These are phyloP conservation scores for Mallotus nudiflorus DNA, from an alignment of 345 rosid genomes.

Conservation along the genomic window DNA sequence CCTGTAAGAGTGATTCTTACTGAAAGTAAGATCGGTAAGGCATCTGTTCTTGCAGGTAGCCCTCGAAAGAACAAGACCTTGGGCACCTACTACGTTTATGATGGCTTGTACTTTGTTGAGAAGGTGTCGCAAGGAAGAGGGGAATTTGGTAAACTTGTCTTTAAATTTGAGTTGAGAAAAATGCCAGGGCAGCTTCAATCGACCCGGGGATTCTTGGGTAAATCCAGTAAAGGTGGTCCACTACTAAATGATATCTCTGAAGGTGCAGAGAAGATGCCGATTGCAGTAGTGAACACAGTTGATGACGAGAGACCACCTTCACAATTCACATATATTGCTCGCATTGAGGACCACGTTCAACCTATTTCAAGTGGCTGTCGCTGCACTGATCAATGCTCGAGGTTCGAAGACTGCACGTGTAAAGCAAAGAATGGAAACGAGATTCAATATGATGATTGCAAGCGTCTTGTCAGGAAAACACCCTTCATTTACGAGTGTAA, in stretches of 20 bases:
- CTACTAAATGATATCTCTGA: not conserved
- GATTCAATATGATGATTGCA: constrained; percentile 27
- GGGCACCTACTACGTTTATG: constrained; percentile 22
- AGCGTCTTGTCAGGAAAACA: constrained; percentile 36
- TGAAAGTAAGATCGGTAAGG: not conserved
- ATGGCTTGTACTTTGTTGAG: constrained; percentile 32
- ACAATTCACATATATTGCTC: constrained; percentile 2
- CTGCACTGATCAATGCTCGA: constrained; percentile 14
- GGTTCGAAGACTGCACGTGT: constrained; percentile 44
- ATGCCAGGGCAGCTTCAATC: not conserved
- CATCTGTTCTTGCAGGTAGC: not conserved
- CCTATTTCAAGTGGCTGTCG: too few species aligned
- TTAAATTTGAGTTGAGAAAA: constrained; percentile 26
- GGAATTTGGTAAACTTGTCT: constrained; percentile 26
- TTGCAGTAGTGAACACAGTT: constrained; percentile 1
- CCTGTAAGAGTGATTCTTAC: constrained; percentile 30
- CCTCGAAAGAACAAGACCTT: not conserved
- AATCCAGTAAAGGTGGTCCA: not conserved
- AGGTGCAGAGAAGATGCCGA: constrained; percentile 14
- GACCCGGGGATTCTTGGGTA: too few species aligned
- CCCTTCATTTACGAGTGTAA: constrained; percentile 56
- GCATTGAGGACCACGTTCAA: too few species aligned
- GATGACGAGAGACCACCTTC: constrained; percentile 11
- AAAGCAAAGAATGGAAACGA: constrained; percentile 35
- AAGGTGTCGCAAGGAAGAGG: constrained; percentile 22